Evolutionary conservation across 2,329 filamentous ascomycete species (phyloP), one percentile per base, ranked within the genome.

Genomic region (Penicillium concentricum): DNA sequence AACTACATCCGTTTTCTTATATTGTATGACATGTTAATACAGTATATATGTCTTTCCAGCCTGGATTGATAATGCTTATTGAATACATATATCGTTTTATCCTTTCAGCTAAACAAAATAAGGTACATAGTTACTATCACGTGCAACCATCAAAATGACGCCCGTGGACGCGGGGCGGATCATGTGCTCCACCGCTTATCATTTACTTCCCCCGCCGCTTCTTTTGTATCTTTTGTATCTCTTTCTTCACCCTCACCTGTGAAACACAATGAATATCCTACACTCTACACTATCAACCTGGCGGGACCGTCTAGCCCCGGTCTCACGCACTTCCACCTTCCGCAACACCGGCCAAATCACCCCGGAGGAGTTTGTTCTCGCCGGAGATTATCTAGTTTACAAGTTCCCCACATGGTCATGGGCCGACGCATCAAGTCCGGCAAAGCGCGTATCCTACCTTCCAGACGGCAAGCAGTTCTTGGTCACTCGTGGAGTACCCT

Each of bases 371-470:
- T 99, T 99, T 76, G 83, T 97, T 49, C 88, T 90, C 4, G 94
- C 94, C 4, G 94, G 94, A 67, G 94, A 99, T 79, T 99, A 97
- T 74, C 87, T 99, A 37, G 92, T 96, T 70, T 96, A 95, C 86
- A 97, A 97, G 81, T 99, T 99, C 78, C 94, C 93, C 9, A 96
- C 93, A 57, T 99, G 94, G 94, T 89, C 91, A 48, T 99, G 94
- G 94, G 87, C 89, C 63, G 91, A 94, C 68, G 92, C 93, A 64
- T 90, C 93, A 54, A 86, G 87, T n/a, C 84, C 87, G 1, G 83
- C 85, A 60, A 90, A 91, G 74, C 88, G 92, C 61, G 90, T 90
- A 54, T 80, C 81, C 63, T 90, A 96, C 72, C 85, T 99, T 4
- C 94, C 94, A 0, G 78, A 87, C 0, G 91, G 89, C 50, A 99